Base-by-base conservation (phyloP, 2,329 filamentous ascomycete genomes). In the Botrytis hyacinthi region DNA sequence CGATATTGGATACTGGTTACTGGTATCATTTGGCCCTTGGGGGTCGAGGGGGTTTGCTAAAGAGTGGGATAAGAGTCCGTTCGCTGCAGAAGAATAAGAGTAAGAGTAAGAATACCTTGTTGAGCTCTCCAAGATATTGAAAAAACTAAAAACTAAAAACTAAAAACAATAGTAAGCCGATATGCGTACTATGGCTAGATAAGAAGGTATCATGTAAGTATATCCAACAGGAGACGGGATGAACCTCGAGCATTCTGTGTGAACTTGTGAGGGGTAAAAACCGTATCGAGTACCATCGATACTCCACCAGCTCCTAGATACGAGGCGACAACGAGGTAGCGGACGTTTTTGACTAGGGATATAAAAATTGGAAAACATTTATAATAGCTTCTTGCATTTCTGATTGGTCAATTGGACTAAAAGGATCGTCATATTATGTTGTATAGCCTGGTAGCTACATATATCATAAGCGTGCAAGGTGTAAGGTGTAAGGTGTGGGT, bases 171-270 rank as follows among this genome's bases (percentile, higher is more conserved):
- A 65, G 29, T 32, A 51, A 37, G 62, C 29, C 44, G 63, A 51
- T 20, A 51, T 40, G 32, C 35, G 65, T 40, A 68, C 46, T 54
- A 57, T 68, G 35, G 65, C 46, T 22, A 51, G 65, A 68, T 68
- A 54, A 68, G 65, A 67, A 67, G 63, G 63, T 67, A 67, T 67
- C 63, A 66, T 51, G 44, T 66, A 66, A 35, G 32, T 32, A n/a
- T 8, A 51, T 54, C 14, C 65, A 54, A 54, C 65, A 7, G 42
- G 32, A 68, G 65, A 57, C 46, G 46, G 63, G 63, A 67, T 67
- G 44, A 67, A 67, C 44, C 63, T 67, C 29, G 32, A 67, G 32
- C 44, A 51, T 67, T 51, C 22, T 4, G 32, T 18, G n/a, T 57
- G n/a, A 57, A 18, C 14, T 18, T 37, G 32, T 67, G 65, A 54